phyloP scores from a whole-genome alignment of 257 asterid genomes.

The Solanum boliviense region DNA sequence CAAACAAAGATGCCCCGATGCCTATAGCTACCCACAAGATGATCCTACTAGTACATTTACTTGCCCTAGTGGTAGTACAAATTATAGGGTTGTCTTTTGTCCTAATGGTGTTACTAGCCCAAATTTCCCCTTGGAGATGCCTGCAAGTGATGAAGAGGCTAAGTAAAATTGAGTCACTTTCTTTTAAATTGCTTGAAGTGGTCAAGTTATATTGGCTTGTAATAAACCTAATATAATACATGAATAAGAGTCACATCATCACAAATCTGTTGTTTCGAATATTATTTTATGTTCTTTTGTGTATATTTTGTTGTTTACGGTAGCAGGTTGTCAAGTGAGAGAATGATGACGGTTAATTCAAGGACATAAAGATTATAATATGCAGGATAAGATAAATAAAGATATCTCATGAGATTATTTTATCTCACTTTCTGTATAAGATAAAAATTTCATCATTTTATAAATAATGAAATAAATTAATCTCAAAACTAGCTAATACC shows the following conservation, averaged over 20 bases:
- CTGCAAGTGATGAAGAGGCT: neutral
- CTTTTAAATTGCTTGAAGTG: neutral
- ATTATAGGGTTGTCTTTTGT: conserved; percentile 40
- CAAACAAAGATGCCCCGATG: conserved; percentile 47
- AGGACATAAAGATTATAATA: neutral
- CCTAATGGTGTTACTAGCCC: conserved; percentile 13
- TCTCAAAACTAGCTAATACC: neutral
- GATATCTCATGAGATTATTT: neutral
- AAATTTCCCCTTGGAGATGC: neutral
- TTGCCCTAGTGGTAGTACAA: conserved; percentile 30
- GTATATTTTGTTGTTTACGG: neutral
- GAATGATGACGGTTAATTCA: too few species aligned
- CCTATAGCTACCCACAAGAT: conserved; percentile 45
- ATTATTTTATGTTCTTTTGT: neutral
- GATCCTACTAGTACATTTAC: conserved; percentile 41
- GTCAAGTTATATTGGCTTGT: neutral
- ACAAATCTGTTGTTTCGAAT: neutral
- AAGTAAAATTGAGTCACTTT: neutral
- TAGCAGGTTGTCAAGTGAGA: too few species aligned
- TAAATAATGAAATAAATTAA: neutral
- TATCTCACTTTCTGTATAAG: neutral
- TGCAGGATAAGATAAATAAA: fast-evolving
- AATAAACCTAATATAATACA: neutral
- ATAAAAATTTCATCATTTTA: fast-evolving
- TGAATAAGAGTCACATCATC: neutral